Conservation (phyloP, 2,329 filamentous ascomycete species). For the Fusarium succisae region DNA sequence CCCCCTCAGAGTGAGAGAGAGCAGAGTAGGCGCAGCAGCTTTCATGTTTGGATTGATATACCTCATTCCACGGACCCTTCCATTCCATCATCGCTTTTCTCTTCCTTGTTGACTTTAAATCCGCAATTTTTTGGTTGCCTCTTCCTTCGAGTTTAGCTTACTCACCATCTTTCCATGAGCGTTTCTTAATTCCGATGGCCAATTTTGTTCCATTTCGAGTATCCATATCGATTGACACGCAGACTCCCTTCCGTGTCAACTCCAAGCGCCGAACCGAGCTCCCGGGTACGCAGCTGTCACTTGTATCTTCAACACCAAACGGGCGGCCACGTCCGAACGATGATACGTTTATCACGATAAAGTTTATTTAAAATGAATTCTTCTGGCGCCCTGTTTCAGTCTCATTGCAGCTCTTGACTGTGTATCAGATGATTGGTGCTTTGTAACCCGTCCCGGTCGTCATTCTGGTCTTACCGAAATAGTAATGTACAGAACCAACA, state of each 20-base stretch:
- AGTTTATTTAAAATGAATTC: not conserved
- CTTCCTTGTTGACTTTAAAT: not conserved
- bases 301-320: not conserved
- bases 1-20: not conserved
- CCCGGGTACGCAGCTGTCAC: not conserved
- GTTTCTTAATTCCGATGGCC: not conserved
- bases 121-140: constrained; percentile 19
- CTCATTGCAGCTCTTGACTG: not conserved
- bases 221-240: not conserved
- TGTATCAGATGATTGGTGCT: constrained; percentile 10
- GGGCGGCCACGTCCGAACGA: not conserved
- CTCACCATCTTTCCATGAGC: not conserved
- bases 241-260: not conserved
- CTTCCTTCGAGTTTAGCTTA: not conserved
- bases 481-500: not conserved
- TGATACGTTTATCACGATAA: not conserved
- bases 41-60: constrained; percentile 3
- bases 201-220: not conserved
- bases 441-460: not conserved
- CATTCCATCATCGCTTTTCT: not conserved
- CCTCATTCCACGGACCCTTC: not conserved
- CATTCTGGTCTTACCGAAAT: not conserved
- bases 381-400: not conserved
- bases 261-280: constrained; percentile 13
- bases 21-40: constrained; percentile 21